Conservation (phyloP, 2,329 filamentous ascomycete species). For the Nigrograna mackinnonii region DNA sequence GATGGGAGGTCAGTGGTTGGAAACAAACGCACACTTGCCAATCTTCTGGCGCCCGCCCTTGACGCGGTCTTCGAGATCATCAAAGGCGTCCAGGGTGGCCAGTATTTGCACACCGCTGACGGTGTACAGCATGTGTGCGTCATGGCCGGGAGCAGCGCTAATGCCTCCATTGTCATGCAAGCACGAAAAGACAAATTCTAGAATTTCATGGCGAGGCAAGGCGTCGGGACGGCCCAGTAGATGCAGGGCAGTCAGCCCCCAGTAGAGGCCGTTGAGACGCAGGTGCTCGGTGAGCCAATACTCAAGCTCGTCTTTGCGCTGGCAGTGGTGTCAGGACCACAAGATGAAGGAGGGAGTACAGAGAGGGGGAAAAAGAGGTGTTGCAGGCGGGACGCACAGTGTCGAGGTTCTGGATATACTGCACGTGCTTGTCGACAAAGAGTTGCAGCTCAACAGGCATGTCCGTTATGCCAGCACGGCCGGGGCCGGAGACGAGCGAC, state of each 20-base stretch:
- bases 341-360: slow-evolving; percentile 7
- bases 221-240: slow-evolving; percentile 80
- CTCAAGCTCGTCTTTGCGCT: slow-evolving; percentile 91
- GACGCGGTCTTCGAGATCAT: slow-evolving; percentile 74
- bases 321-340: slow-evolving; percentile 44
- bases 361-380: neutral
- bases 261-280: slow-evolving; percentile 93
- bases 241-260: slow-evolving; percentile 89
- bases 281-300: slow-evolving; percentile 98
- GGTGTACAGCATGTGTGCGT: slow-evolving; percentile 95
- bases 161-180: slow-evolving; percentile 89
- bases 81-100: slow-evolving; percentile 81
- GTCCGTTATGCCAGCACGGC: slow-evolving; percentile 51
- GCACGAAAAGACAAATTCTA: slow-evolving; percentile 95
- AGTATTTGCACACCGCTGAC: slow-evolving; percentile 94
- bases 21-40: slow-evolving; percentile 70
- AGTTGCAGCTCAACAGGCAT: slow-evolving; percentile 55
- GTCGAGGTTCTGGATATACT: slow-evolving; percentile 91
- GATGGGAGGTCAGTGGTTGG: too few relatives aligned
- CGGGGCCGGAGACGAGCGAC: slow-evolving; percentile 65
- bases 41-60: slow-evolving; percentile 71
- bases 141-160: slow-evolving; percentile 89
- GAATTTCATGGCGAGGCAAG: slow-evolving; percentile 76
- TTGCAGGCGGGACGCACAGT: slow-evolving; percentile 60
- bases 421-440: slow-evolving; percentile 72